These are phyloP conservation scores for Scenedesmus sp. DNA, from an alignment of 163 green algal genomes.

Conservation along the genomic window DNA sequence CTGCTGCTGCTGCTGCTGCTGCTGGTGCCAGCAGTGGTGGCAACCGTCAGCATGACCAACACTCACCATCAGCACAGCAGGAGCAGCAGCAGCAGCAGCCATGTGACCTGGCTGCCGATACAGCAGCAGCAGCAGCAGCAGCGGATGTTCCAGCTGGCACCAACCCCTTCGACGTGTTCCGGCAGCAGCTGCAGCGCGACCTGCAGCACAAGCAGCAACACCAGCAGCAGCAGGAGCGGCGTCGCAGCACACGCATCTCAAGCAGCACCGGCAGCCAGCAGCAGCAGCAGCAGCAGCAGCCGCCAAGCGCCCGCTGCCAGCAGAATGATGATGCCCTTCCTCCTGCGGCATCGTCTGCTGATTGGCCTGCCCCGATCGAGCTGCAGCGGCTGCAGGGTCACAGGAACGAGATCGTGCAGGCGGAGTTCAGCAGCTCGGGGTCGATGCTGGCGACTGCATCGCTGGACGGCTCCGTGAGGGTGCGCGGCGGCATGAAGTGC, in stretches of 20 bases:
- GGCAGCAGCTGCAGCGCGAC: constrained; percentile 59
- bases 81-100: constrained; percentile 6
- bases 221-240: constrained; percentile 15
- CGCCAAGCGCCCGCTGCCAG: not conserved
- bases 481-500: no score
- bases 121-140: not conserved
- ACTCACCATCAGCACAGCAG: not conserved
- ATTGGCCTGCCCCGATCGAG: constrained; percentile 60
- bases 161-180: not conserved
- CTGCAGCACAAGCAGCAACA: not conserved
- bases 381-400: constrained; percentile 74
- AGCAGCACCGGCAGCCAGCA: not conserved
- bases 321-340: not conserved
- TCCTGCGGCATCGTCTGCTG: not conserved
- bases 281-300: constrained; percentile 30
- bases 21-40: not conserved
- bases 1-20: not conserved
- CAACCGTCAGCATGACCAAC: not conserved
- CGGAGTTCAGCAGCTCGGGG: constrained; percentile 80
- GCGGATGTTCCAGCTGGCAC: not conserved
- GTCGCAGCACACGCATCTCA: not conserved
- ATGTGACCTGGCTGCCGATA: no score
- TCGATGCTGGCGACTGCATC: constrained; percentile 75
- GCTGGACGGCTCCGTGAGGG: constrained; percentile 79
- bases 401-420: constrained; percentile 78